Evolutionary conservation across 345 rosid genomes (phyloP), one percentile per base, ranked within the genome.

Genomic region (Cardiospermum halicacabum): DNA sequence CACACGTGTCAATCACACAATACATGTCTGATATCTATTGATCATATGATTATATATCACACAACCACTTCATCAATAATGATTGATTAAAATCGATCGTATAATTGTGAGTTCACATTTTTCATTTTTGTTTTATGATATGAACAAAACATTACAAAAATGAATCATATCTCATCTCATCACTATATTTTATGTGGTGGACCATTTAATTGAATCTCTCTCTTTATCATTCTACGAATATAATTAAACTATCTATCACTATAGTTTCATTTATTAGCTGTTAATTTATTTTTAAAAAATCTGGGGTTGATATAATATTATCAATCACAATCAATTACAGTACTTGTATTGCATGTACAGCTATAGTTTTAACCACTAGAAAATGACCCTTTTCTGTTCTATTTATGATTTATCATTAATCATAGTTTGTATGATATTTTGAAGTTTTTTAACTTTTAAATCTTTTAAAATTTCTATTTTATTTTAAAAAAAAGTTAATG

Each of bases 21-120:
- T 18, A 16, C 51, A 47, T 47, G 51, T 47, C 49, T 45, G 48
- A 69, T 34, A 40, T 36, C 24, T 47, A 40, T 39, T 30, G 21
- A 62, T 48, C 25, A 60, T 60, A 16, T 40, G 28, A 30, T 19
- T 28, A 62, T n/a, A n/a, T n/a, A n/a, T n/a, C n/a, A 30, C 22
- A 22, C 4, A 26, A 34, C 28, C n/a, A 10, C 54, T 16, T 16
- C 24, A 22, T n/a, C n/a, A n/a, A n/a, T n/a, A n/a, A n/a, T n/a
- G n/a, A n/a, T n/a, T n/a, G n/a, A n/a, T n/a, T n/a, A n/a, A n/a
- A n/a, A n/a, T n/a, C n/a, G n/a, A n/a, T n/a, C n/a, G n/a, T n/a
- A n/a, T n/a, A n/a, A n/a, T n/a, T n/a, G n/a, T n/a, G n/a, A n/a
- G n/a, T n/a, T n/a, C n/a, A n/a, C n/a, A n/a, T n/a, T n/a, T n/a